phyloP scores from a whole-genome alignment of 2,329 filamentous ascomycete genomes.

The Exophiala bonariae region DNA sequence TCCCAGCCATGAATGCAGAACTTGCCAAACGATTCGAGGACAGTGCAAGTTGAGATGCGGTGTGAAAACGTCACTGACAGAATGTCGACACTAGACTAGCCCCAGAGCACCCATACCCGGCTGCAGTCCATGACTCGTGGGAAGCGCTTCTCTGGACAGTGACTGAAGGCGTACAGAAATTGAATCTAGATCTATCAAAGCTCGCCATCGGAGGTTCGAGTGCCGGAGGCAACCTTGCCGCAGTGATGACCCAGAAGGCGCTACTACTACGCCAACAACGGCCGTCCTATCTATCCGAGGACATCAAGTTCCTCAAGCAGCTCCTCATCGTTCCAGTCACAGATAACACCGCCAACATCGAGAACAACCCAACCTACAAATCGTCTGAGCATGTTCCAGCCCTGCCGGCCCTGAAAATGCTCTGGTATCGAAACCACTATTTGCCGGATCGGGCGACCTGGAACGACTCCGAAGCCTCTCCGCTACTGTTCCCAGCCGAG shows the following conservation, averaged over 20 bases:
- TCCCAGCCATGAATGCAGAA: no score
- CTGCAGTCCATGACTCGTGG: constrained; percentile 58
- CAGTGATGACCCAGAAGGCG: no score
- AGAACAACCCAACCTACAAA: constrained; percentile 37
- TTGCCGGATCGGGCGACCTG: constrained; percentile 48
- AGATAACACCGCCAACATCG: constrained; percentile 53
- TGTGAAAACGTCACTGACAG: constrained; percentile 52
- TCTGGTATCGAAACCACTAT: constrained; percentile 58
- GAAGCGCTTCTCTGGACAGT: constrained; percentile 51
- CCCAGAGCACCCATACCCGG: constrained; percentile 57
- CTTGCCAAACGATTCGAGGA: no score
- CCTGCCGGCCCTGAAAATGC: constrained; percentile 57
- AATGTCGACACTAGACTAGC: constrained; percentile 56
- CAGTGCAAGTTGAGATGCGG: constrained; percentile 31
- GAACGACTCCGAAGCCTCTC: constrained; percentile 54
- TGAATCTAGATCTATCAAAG: constrained; percentile 45
- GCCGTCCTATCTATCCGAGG: not conserved
- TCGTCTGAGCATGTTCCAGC: constrained; percentile 51
- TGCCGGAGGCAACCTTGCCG: constrained; percentile 48
- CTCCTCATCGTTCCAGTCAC: constrained; percentile 59
- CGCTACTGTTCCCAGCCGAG: constrained; percentile 48
- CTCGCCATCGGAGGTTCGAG: constrained; percentile 52
- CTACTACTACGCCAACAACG: no score
- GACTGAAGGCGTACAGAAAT: constrained; percentile 38
- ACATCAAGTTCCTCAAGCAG: constrained; percentile 46